Base-by-base conservation (phyloP, 805 yeast genomes). In the Lipomyces sp. region DNA sequence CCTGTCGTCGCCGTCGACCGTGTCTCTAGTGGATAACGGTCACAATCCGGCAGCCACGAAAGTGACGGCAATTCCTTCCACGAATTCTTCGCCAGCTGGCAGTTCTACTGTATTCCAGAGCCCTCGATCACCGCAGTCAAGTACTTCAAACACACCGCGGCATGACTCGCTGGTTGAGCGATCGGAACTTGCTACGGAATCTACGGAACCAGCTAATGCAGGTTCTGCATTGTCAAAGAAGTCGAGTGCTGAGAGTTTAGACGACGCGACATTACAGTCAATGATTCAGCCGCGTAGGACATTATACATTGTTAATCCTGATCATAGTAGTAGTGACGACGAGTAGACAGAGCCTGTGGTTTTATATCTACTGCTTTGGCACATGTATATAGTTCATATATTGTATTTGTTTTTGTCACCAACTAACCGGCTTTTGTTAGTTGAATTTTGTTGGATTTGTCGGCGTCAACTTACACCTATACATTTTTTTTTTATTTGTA, bases 271-370 rank as follows among this genome's bases (percentile, higher is more conserved):
- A 13, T 28, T 52, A 11, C 39, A 40, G 18, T 36, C 19, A 6
- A 45, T 35, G 14, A 24, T 46, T 26, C 46, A 45, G 23, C 48
- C 55, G 18, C 26, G 44, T 23, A 22, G 57, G 7, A 32, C 45
- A 14, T 34, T 53, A 31, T 53, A 45, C 31, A 53, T 53, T 33
- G 48, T 47, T 22, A 53, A 53, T 42, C 57, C 57, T 18, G 57
- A 53, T 29, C 45, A 48, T 29, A 45, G 53, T 16, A 24, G 55
- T 26, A 43, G 45, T 18, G 56, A 49, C 22, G 54, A 39, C 2
- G 49, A 47, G 10, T 48, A 24, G n/a, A 34, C 24, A 33, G 22
- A 34, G 35, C 4, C 5, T 13, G 13, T 13, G 13, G 32, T 8
- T n/a, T n/a, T n/a, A n/a, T n/a, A n/a, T n/a, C n/a, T n/a, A n/a